Base-by-base conservation (phyloP, 192 early-diverging fungal species). In the Anaeromyces robustus region DNA sequence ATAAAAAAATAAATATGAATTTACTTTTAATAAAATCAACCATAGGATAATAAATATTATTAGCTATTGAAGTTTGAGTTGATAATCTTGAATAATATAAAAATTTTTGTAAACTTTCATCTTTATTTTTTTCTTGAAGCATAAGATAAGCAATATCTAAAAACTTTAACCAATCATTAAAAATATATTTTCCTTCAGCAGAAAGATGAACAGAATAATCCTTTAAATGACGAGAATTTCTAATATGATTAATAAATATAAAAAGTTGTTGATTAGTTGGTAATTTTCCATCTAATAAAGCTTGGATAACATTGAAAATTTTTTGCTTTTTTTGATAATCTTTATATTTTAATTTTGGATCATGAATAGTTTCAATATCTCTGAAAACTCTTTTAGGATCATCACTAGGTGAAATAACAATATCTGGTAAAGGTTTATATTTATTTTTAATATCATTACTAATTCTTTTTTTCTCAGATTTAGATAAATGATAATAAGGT, bases 191-290 rank as follows among this genome's bases (percentile, higher is more conserved):
- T 37, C 83, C 78, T 29, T 80, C 84, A 9, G n/a, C 37, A 13
- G 82, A 83, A 17, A 83, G 30, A 22, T 59, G 19, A 29, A 29
- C 30, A 1, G 30, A 29, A 28, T 31, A 29, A 0, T 78, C 28
- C 0, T 77, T 19, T 30, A 86, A 31, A 17, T 30, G 77, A 12
- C 81, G 77, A 39, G 84, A 43, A 9, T 77, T 18, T 29, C 77
- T 12, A 17, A 86, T 22, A 18, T 39, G 30, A 78, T 85, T 52
- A 32, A 86, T 83, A 12, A 86, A 28, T 4, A 29, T 52, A 3
- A 79, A 32, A 12, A 86, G 78, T 77, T 86, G 86, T 26, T 86
- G 77, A 77, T 86, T 86, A 13, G 86, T 87, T 4, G 86, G 86
- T n/a, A 86, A 81, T 79, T 86, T 86, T 1, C 86, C 86, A 12